phyloP scores from a whole-genome alignment of 176 grass and related monocot genomes.

The Melocanna baccifera region DNA sequence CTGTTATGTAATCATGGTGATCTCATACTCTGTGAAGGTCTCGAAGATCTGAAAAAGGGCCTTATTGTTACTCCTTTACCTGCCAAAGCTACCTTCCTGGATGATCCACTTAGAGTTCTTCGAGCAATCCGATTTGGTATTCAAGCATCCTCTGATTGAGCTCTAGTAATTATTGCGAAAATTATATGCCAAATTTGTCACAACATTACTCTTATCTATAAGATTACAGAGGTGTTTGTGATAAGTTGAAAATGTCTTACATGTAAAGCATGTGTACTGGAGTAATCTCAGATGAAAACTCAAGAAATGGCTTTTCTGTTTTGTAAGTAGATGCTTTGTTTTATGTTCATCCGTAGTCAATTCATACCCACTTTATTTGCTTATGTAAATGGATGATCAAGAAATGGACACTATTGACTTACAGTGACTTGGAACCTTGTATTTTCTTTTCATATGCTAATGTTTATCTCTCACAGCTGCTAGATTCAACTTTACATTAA shows the following conservation, averaged over 20 bases:
- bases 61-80: constrained; percentile 85
- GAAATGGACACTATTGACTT: background rate
- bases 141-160: background rate
- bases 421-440: background rate
- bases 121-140: constrained; percentile 97
- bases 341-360: background rate
- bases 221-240: background rate
- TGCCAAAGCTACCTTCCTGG: constrained; percentile 86
- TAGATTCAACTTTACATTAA: constrained; percentile 87
- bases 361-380: constrained; percentile 21
- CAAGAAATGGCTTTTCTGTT: background rate
- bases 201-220: background rate
- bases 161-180: background rate
- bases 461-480: constrained; percentile 50
- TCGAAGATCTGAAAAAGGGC: constrained; percentile 69
- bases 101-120: constrained; percentile 97
- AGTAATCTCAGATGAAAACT: background rate
- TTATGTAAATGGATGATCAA: constrained; percentile 16
- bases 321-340: background rate
- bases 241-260: constrained; percentile 12
- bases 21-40: constrained; percentile 52
- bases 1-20: constrained; percentile 21
- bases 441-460: constrained; percentile 29
- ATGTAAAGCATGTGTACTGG: background rate
- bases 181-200: background rate